Base-by-base conservation (phyloP, 1,139 yeast genomes). In the Debaryomyces nepalensis region DNA sequence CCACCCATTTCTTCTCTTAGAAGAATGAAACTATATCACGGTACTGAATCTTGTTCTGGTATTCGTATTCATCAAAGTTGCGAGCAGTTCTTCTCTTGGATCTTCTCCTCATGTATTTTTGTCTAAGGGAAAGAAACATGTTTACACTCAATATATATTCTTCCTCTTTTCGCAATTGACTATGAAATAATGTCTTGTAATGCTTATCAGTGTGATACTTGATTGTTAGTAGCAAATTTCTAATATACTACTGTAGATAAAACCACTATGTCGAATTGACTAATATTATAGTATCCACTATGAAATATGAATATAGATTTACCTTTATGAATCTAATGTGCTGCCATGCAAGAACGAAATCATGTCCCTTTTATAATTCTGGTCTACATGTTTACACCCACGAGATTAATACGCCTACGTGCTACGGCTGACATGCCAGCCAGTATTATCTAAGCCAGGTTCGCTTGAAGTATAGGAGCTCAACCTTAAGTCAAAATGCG, bases 41-140 rank as follows among this genome's bases (percentile, higher is more conserved):
- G 26, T 36, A 36, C 7, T 36, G 39, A 21, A 36, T 36, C 26
- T 36, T 36, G 19, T 36, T 36, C 29, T 36, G 33, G 33, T 26
- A 36, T 12, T 36, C 33, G 33, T 26, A 36, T 27, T 36, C 39
- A 4, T 36, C 39, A 19, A 36, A 36, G 16, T 27, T 20, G 1
- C 32, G 26, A 4, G 19, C 3, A 3, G 39, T 18, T 8, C 19
- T 20, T n/a, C 20, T 26, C 26, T 27, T 18, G 20, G 14, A 16
- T n/a, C 23, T 34, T n/a, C 12, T 26, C 21, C 12, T 34, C 8
- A 34, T 18, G 21, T 34, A 18, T 9, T 15, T 34, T 22, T 34
- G 15, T 23, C 24, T 24, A 10, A 34, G 37, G 8, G 26, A 26
- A 24, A 30, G 37, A 24, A 24, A 34, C 37, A 34, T 33, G 8